Evolutionary conservation across 768 basidiomycete species (phyloP), one percentile per base, ranked within the genome.

Genomic region (Hygrophoropsis aurantiaca): DNA sequence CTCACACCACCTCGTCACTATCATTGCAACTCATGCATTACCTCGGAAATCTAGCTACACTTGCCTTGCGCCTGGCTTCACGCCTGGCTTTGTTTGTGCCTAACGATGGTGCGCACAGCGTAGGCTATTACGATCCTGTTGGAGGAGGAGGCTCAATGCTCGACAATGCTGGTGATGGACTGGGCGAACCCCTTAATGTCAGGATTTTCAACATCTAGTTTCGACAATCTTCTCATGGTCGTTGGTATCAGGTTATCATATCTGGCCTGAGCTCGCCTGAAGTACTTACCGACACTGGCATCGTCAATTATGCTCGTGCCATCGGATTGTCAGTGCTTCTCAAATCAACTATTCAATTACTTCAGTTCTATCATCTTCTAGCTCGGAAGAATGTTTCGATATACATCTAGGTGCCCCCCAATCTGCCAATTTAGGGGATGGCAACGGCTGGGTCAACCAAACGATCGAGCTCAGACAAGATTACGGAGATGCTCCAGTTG

Each of bases 231-330:
- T 40, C 35, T 15, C 26, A 11, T 15, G 37, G 33, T 35, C 27
- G 18, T 27, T 15, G n/a, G 13, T 20, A 15, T 3, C 35, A 77
- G 75, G 73, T 87, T 38, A 85, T 88, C 52, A 75, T 87, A 45
- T 87, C 85, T 2, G 83, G 78, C 0, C 54, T 74, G 34, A 86
- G 84, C 56, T 82, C 82, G 7, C 65, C 78, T 0, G 66, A 18
- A 0, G 79, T 86, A 13, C 73, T 85, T 42, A 82, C 77, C 0
- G 72, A 81, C 44, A 52, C 62, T 21, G 84, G 84, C 0, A 58
- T 85, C 40, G 35, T 81, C 37, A 84, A 83, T 54, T 86, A 72
- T 56, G 84, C 81, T 0, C 71, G 62, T 26, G 76, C 83, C 4
- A 76, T 85, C 44, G 83, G 82, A 13, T 85, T 84, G 84, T 85